These are phyloP conservation scores for Paraglomus brasilianum DNA, from an alignment of 192 early-diverging fungal genomes.

Conservation along the genomic window DNA sequence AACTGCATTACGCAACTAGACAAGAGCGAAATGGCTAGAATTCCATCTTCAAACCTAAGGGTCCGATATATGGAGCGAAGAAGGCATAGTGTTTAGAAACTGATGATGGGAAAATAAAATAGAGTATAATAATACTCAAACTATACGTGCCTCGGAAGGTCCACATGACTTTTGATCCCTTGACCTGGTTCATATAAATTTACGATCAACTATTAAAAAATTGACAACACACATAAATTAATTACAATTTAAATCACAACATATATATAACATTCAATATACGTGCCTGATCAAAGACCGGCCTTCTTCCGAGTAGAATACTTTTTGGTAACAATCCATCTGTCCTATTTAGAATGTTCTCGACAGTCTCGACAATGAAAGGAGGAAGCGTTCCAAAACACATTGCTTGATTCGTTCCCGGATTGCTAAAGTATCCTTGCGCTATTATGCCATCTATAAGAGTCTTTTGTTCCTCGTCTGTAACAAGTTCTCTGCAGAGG, in stretches of 20 bases:
- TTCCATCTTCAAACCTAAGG: constrained; percentile 46
- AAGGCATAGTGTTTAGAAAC: neutral
- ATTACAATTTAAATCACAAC: neutral
- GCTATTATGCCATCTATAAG: constrained; percentile 32
- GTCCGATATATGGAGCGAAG: neutral
- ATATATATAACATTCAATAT: neutral
- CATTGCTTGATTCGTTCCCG: constrained; percentile 42
- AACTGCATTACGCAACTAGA: constrained; percentile 44
- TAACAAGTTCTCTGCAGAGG: constrained; percentile 31
- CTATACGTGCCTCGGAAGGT: constrained; percentile 35
- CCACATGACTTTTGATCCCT: constrained; percentile 43
- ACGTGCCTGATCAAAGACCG: constrained; percentile 44
- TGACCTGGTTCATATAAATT: constrained; percentile 44
- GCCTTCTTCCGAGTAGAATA: constrained; percentile 28
- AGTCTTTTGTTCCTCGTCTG: constrained; percentile 36
- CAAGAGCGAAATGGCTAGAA: constrained; percentile 40
- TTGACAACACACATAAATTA: neutral
- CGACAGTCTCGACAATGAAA: constrained; percentile 10
- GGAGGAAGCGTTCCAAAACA: constrained; percentile 39
- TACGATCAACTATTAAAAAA: constrained; percentile 26
- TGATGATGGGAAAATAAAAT: too few species aligned
- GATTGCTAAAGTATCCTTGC: constrained; percentile 27
- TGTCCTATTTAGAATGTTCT: constrained; percentile 4
- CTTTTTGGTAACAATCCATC: constrained; percentile 24
- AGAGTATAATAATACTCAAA: neutral